Percentiles rank a stretch among this genome's conserved stretches.
phyloP scores from a whole-genome alignment of 305 asterid species.

The Rubia tinctorum region DNA sequence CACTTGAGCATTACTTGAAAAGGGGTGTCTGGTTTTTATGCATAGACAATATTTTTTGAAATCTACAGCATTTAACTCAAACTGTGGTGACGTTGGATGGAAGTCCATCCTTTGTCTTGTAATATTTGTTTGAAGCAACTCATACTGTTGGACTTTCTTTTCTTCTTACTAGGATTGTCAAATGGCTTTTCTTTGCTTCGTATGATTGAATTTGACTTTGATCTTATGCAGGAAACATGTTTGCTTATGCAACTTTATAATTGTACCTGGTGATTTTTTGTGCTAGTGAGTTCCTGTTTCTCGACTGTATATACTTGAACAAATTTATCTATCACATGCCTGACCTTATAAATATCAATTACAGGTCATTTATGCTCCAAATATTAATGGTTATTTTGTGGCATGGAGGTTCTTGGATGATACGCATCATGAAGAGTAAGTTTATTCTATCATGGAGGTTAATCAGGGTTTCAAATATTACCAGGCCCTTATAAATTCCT shows the following conservation, averaged over 20 bases:
- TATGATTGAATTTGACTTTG: slow-evolving; percentile 12
- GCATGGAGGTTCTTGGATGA: slow-evolving; percentile 17
- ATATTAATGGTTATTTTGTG: slow-evolving; percentile 13
- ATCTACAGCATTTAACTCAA: not conserved
- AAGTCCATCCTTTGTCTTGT: not conserved
- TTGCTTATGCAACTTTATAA: slow-evolving; percentile 56
- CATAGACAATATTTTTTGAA: not conserved
- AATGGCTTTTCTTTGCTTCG: slow-evolving; percentile 9
- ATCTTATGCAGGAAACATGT: slow-evolving; percentile 54
- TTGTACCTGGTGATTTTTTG: slow-evolving; percentile 27
- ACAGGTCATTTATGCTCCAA: slow-evolving; percentile 19
- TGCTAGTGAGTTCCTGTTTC: slow-evolving; percentile 33
- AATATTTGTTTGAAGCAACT: not conserved
- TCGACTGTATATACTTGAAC: not conserved
- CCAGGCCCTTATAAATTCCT: slow-evolving; percentile 5
- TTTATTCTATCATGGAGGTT: not conserved
- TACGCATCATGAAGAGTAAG: slow-evolving; percentile 10
- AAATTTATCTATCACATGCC: not conserved
- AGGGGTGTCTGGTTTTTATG: not conserved
- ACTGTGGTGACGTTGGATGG: not conserved
- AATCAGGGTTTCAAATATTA: not conserved
- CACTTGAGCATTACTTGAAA: not conserved
- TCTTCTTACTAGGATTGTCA: not conserved
- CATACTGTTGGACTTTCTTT: not conserved
- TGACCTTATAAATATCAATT: slow-evolving; percentile 12